phyloP scores from a whole-genome alignment of 2,329 filamentous ascomycete genomes.

The Penicillium sp. region DNA sequence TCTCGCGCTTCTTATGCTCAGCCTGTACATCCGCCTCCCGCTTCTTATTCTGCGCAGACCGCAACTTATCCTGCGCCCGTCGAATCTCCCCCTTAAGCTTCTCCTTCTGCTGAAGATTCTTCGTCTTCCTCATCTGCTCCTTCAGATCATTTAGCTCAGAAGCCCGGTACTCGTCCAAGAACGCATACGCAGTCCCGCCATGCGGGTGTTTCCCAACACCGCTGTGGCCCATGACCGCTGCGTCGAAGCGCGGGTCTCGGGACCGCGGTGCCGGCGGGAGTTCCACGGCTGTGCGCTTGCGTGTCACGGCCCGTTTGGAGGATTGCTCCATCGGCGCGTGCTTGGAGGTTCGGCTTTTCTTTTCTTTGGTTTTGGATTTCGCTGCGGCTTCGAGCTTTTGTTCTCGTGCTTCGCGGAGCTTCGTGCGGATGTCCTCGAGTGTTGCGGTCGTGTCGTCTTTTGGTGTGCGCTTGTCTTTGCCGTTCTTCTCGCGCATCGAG shows the following conservation, averaged over 20 bases:
- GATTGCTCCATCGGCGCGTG: conserved; percentile 84
- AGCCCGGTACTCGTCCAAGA: conserved; percentile 81
- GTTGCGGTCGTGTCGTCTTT: conserved; percentile 23
- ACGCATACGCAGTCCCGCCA: conserved; percentile 74
- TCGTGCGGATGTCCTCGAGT: conserved; percentile 40
- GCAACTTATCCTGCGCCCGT: conserved; percentile 75
- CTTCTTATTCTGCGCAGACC: conserved; percentile 68
- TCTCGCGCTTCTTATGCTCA: conserved; percentile 78
- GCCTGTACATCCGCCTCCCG: conserved; percentile 67
- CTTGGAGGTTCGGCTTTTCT: conserved; percentile 64
- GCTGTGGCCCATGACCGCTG: conserved; percentile 49
- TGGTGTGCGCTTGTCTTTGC: conserved; percentile 20
- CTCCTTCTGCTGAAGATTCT: conserved; percentile 65
- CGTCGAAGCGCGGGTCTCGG: conserved; percentile 88
- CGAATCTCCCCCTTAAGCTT: conserved; percentile 70
- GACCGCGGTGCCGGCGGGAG: conserved; percentile 56
- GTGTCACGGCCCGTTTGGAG: conserved; percentile 78
- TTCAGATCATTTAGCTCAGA: conserved; percentile 78
- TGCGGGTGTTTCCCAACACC: conserved; percentile 33
- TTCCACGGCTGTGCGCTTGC: conserved; percentile 71
- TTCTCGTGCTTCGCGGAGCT: conserved; percentile 45
- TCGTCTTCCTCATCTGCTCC: conserved; percentile 64
- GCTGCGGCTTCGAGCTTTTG: conserved; percentile 11
- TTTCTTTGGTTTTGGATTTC: conserved; percentile 33
- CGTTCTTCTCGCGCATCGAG: conserved; percentile 53